Evolutionary conservation across 139 green algal species (phyloP).

Genomic region (Volvox africanus): DNA sequence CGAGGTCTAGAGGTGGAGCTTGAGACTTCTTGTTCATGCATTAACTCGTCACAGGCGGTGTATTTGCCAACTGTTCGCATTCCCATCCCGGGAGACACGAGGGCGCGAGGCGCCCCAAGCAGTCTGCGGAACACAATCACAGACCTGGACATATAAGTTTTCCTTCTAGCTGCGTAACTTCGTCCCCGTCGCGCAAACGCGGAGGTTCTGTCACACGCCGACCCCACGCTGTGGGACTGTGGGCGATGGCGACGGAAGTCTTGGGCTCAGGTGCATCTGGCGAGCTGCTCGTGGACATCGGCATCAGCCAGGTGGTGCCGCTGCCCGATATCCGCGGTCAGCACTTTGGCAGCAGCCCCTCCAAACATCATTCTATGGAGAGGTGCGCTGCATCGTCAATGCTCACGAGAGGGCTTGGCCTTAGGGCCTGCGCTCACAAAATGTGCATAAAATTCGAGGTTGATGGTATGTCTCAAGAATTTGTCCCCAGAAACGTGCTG

Average conservation of each 20-base stretch:
- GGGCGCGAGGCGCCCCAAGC: background rate
- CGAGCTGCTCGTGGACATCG: background rate
- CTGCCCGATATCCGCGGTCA: conserved; percentile 21
- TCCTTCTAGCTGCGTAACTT: no score
- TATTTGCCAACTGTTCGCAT: background rate
- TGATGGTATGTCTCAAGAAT: no score
- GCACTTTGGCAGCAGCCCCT: conserved; percentile 2
- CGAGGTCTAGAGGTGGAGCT: background rate
- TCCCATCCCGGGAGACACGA: background rate
- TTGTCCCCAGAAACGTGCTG: no score
- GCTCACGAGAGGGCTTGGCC: no score
- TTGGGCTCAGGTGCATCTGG: background rate
- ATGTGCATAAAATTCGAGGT: no score
- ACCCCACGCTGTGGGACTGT: background rate
- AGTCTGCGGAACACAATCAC: no score
- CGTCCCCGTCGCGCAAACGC: no score
- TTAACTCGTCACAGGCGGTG: background rate
- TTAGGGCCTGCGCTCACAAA: no score
- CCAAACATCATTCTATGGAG: background rate
- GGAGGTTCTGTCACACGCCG: background rate
- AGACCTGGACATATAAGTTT: no score
- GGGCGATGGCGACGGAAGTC: background rate
- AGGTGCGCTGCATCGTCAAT: background rate
- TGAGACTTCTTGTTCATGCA: background rate
- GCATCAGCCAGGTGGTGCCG: conserved; percentile 25